These are phyloP conservation scores for Epichloe gansuensis DNA, from an alignment of 2,329 filamentous ascomycete genomes.

Conservation along the genomic window DNA sequence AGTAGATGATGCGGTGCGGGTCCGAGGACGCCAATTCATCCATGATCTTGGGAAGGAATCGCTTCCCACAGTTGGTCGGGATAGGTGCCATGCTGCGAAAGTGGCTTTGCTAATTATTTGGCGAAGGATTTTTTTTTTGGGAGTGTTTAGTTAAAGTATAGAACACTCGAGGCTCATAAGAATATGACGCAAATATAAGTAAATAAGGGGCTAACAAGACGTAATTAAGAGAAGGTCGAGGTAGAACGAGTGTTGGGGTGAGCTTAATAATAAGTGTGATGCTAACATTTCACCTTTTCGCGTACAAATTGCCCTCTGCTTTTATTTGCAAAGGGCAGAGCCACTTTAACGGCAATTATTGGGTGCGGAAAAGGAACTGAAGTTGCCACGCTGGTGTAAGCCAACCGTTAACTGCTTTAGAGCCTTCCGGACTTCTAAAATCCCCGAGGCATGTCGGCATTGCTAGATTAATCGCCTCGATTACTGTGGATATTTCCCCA, in stretches of 20 bases:
- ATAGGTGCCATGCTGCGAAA: neutral
- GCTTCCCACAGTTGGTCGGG: constrained; percentile 8
- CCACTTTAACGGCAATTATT: neutral
- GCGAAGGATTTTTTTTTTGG: rapidly evolving
- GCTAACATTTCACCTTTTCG: no score
- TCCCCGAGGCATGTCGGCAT: no score
- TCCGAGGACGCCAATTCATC: constrained; percentile 14
- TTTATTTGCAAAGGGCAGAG: neutral
- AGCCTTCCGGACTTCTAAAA: no score
- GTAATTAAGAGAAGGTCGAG: neutral
- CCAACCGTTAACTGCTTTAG: neutral
- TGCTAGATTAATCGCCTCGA: no score
- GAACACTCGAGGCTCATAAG: rapidly evolving
- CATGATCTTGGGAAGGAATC: constrained; percentile 18
- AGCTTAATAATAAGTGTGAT: no score
- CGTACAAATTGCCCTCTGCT: no score
- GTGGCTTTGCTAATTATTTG: neutral
- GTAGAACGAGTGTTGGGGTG: no score
- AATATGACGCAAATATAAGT: neutral
- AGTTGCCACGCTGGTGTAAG: neutral
- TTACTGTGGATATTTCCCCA: no score
- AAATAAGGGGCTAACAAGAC: neutral
- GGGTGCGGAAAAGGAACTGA: neutral
- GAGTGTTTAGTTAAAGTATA: rapidly evolving
- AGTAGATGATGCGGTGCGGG: constrained; percentile 16